Evolutionary conservation across 2,329 filamentous ascomycete genomes (phyloP).

Genomic region (Blastomyces gilchristii): DNA sequence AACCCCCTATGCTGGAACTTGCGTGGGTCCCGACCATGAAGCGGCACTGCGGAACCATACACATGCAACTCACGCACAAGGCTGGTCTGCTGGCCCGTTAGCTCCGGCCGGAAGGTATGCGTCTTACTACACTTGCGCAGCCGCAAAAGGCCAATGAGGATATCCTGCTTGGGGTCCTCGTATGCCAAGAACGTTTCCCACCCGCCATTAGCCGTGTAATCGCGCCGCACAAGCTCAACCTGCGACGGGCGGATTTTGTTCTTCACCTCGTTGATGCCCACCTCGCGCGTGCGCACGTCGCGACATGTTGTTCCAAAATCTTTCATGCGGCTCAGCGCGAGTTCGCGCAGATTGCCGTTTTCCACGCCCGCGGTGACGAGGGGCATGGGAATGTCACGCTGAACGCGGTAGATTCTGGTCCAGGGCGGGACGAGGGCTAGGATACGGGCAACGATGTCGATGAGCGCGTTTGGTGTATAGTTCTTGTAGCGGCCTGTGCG

Average conservation of each 20-base stretch:
- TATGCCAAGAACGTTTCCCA: constrained; percentile 99
- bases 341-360: constrained; percentile 88
- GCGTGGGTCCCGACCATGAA: constrained; percentile 85
- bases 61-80: constrained; percentile 92
- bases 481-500: constrained; percentile 95
- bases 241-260: constrained; percentile 96
- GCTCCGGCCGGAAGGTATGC: constrained; percentile 84
- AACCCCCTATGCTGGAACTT: constrained; percentile 99
- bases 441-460: constrained; percentile 94
- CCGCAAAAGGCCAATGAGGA: constrained; percentile 80
- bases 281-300: constrained; percentile 90
- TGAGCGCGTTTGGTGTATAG: constrained; percentile 92
- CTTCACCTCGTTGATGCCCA: constrained; percentile 98
- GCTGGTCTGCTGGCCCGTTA: constrained; percentile 76
- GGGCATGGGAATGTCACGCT: constrained; percentile 99
- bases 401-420: constrained; percentile 97
- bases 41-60: constrained; percentile 93
- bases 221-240: constrained; percentile 84
- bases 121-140: constrained; percentile 82
- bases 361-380: constrained; percentile 97
- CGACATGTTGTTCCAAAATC: constrained; percentile 96
- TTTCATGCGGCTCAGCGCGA: constrained; percentile 95
- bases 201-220: constrained; percentile 89
- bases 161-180: constrained; percentile 97
- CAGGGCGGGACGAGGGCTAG: constrained; percentile 88